Base-by-base conservation (phyloP, 1,284 basidiomycete species). In the Mycosarcoma mackinlayi region DNA sequence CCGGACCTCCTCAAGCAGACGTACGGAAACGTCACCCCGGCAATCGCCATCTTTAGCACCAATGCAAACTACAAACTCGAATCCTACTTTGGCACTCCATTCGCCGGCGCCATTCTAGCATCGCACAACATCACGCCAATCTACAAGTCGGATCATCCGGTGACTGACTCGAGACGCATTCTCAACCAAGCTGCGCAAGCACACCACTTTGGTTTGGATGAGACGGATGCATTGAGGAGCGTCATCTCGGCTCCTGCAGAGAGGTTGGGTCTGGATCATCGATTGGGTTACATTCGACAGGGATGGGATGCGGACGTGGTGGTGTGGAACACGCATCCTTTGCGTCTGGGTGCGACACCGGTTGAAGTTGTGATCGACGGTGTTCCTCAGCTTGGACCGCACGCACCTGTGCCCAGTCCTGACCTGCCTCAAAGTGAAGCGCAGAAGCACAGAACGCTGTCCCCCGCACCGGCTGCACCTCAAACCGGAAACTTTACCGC, bases 151-250 rank as follows among this genome's bases (percentile, higher is more conserved):
- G 90, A 91, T 78, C 90, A 91, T 71, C 87, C 88, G 0, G 89
- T 86, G 4, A 76, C 93, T 18, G 89, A 94, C 79, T 91, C 90
- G 28, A 87, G 93, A 6, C 88, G 89, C 78, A 85, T 96, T 10
- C 80, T 93, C 3, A 89, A 89, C 77, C 93, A 96, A 83, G 93
- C 93, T 0, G 91, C 92, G 56, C 92, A 94, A 81, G 92, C 91
- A 1, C 89, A 93, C 77, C 90, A 90, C 79, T 94, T 84, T 61
- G 86, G 86, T 10, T 75, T 86, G 21, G 41, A 21, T 11, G 67
- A 88, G 72, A 88, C 89, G 10, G 84, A 90, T 34, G 82, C 87
- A 6, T 83, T 93, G 10, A 86, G 89, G 4, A 86, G 91, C 3
- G 89, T 95, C 16, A 95, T 89, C 0, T 88, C 89, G 1, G 90